Evolutionary conservation across 2,329 filamentous ascomycete species (phyloP).

Genomic region (Colletotrichum sp.): DNA sequence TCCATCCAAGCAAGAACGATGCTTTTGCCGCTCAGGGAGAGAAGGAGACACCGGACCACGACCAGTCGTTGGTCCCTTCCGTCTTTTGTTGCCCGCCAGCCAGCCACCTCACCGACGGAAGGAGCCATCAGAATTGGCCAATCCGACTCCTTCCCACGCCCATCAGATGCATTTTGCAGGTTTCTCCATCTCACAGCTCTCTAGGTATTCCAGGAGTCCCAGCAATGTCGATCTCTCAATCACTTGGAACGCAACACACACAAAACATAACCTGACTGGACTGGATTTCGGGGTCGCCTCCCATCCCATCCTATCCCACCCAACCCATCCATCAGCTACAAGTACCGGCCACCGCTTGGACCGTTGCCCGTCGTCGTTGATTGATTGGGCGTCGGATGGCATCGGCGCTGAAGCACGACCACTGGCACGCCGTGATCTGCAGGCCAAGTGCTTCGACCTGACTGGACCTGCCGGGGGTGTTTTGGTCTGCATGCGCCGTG

Average conservation of each 20-base stretch:
- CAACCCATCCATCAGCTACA: background rate
- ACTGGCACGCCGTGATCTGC: constrained; percentile 15
- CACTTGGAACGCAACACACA: background rate
- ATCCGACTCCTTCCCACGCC: background rate
- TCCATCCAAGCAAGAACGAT: background rate
- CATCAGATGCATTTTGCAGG: background rate
- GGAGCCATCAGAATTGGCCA: background rate
- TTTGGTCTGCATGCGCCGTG: background rate
- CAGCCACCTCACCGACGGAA: background rate
- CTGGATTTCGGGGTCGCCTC: background rate
- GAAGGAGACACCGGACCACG: background rate
- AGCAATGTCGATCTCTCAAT: background rate
- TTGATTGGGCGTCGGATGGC: constrained; percentile 13
- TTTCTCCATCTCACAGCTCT: background rate
- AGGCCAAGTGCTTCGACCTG: constrained; percentile 10
- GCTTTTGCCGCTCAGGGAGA: background rate
- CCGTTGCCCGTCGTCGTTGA: background rate
- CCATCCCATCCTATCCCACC: background rate
- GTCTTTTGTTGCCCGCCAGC: background rate
- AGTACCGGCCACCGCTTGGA: constrained; percentile 6
- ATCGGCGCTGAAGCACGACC: background rate
- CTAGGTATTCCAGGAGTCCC: no score
- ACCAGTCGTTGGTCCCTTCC: background rate
- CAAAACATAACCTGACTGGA: background rate
- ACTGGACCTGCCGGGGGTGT: background rate